Conservation (phyloP, 371 early-diverging fungal genomes). For the Circinella minor region DNA sequence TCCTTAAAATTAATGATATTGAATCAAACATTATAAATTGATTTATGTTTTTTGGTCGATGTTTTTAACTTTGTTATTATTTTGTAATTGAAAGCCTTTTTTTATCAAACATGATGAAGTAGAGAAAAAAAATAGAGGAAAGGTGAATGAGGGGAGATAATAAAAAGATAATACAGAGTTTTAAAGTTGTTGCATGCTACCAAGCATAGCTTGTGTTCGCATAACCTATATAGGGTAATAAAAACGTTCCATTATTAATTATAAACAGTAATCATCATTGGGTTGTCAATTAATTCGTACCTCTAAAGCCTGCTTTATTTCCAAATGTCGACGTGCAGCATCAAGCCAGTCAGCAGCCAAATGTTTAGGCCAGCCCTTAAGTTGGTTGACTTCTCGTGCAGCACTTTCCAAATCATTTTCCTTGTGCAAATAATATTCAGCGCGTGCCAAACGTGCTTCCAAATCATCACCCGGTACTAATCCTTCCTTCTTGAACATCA, state of each 20-base stretch:
- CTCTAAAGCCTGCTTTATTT: slow-evolving; percentile 91
- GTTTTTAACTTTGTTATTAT: too few species aligned
- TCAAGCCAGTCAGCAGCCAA: slow-evolving; percentile 91
- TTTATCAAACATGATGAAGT: neutral
- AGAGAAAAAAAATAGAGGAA: too few species aligned
- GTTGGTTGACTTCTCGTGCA: slow-evolving; percentile 92
- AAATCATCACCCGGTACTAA: slow-evolving; percentile 87
- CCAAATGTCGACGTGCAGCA: slow-evolving; percentile 84
- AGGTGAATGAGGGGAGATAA: too few species aligned
- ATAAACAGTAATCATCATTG: too few species aligned
- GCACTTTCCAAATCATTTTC: slow-evolving; percentile 87
- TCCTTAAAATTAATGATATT: too few species aligned
- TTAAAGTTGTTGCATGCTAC: slow-evolving; percentile 25
- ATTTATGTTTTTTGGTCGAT: too few species aligned
- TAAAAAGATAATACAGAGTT: neutral
- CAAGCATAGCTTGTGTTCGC: slow-evolving; percentile 27
- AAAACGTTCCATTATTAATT: too few species aligned
- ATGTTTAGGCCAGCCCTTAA: slow-evolving; percentile 92
- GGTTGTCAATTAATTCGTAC: slow-evolving; percentile 32
- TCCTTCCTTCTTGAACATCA: slow-evolving; percentile 88
- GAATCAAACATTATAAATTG: too few species aligned
- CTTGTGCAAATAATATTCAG: slow-evolving; percentile 71
- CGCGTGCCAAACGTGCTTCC: slow-evolving; percentile 88
- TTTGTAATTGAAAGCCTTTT: neutral
- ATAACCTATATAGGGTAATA: slow-evolving; percentile 5